Base-by-base conservation (phyloP, 805 yeast genomes). In the Lipomyces orientalis region DNA sequence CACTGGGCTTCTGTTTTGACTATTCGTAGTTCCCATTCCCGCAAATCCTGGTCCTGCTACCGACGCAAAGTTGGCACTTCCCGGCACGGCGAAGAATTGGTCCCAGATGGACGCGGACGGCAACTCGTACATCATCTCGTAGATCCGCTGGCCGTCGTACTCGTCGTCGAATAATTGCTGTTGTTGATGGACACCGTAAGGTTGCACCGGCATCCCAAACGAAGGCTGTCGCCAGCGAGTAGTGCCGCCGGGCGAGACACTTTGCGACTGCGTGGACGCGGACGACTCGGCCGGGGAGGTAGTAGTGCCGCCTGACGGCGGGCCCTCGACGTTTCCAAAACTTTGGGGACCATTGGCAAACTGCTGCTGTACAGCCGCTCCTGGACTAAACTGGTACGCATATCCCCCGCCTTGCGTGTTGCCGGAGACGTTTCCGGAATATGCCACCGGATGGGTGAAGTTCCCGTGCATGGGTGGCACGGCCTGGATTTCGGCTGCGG, bases 41-140 rank as follows among this genome's bases (percentile, higher is more conserved):
- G 63, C 67, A n/a, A 66, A 62, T 14, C 68, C 68, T 12, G 65
- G 58, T 1, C 64, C 63, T 6, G 49, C 49, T n/a, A 65, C 64
- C 10, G 43, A n/a, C 14, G 64, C 61, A 22, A 65, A 67, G 56
- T 56, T 59, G 8, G 57, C 61, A 34, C 35, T 54, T n/a, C 62
- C 64, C 9, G 61, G 64, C 33, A 68, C 73, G n/a, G 76, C 75
- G 61, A 75, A 75, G 59, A 75, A 77, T 66, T 77, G 79, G 56
- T 75, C 77, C 79, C 79, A 77, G 43, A 76, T 77, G 8, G 75
- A 72, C 10, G 76, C 71, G 57, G 76, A 70, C n/a, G 79, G 79
- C 16, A 76, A 68, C 52, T 75, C 79, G 57, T 68, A 67, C 68
- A 77, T 77, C 72, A 77, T 73, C 58, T 76, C 78, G 60, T 75